phyloP scores from a whole-genome alignment of 2,329 filamentous ascomycete genomes.

The Nemania abortiva region DNA sequence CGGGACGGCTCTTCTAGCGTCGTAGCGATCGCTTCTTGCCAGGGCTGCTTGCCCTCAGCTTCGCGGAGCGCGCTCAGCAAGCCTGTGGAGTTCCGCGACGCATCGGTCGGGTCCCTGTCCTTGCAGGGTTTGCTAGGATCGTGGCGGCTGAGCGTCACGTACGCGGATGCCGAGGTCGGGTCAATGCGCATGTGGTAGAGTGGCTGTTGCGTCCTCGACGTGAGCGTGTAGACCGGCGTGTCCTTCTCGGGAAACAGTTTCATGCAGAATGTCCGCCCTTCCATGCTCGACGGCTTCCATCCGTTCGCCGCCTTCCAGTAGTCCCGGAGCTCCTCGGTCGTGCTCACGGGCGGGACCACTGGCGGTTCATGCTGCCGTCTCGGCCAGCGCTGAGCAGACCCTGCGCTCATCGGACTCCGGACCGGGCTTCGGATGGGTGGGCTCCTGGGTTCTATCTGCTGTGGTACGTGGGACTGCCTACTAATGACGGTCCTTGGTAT shows the following conservation, averaged over 20 bases:
- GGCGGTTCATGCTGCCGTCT: conserved; percentile 58
- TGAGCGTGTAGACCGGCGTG: conserved; percentile 75
- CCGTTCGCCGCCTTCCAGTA: conserved; percentile 79
- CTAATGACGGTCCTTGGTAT: conserved; percentile 75
- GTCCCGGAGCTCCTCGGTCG: conserved; percentile 71
- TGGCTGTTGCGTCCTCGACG: conserved; percentile 67
- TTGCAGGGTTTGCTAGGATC: conserved; percentile 71
- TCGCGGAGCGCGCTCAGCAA: conserved; percentile 53
- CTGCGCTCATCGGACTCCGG: conserved; percentile 51
- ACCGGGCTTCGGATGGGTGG: conserved; percentile 50
- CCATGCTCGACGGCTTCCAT: conserved; percentile 71
- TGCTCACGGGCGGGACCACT: conserved; percentile 62
- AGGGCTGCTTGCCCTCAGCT: conserved; percentile 59
- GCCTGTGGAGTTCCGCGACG: conserved; percentile 38
- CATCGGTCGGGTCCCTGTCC: conserved; percentile 53
- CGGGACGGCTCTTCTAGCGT: conserved; percentile 68
- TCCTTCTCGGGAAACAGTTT: conserved; percentile 67
- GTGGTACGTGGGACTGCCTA: conserved; percentile 69
- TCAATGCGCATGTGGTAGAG: conserved; percentile 76
- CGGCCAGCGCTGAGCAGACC: conserved; percentile 47
- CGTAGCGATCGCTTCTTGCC: conserved; percentile 69
- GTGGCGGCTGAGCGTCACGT: conserved; percentile 69
- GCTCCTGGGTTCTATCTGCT: conserved; percentile 47
- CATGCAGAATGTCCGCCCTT: conserved; percentile 71
- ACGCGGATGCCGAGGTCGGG: conserved; percentile 72